Conservation (phyloP, 225 moss, liverwort and hornwort species). For the Thuidium tamariscinum region DNA sequence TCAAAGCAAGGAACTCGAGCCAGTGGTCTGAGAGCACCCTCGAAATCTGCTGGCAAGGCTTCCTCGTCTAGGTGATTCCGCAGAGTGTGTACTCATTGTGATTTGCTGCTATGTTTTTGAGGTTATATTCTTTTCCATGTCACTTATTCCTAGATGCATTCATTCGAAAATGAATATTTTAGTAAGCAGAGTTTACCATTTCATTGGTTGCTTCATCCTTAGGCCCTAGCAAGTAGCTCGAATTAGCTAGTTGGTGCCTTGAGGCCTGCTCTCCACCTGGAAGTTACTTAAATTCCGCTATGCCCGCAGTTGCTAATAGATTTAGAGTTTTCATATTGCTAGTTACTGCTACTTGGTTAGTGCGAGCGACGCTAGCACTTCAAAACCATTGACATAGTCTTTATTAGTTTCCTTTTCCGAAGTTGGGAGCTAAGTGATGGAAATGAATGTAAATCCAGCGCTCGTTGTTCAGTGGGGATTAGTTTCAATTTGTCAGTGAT, state of each 20-base stretch:
- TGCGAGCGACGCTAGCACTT: background rate
- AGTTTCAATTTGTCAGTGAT: background rate
- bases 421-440: background rate
- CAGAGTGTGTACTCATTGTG: background rate
- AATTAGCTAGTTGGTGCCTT: background rate
- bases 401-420: background rate
- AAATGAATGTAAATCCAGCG: background rate
- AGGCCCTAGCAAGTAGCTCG: background rate
- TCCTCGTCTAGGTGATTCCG: slow-evolving; percentile 23
- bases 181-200: background rate
- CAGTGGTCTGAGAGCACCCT: slow-evolving; percentile 33
- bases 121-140: background rate
- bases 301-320: background rate
- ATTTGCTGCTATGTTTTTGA: background rate
- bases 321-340: background rate
- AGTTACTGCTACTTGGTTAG: background rate
- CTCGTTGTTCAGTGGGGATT: background rate
- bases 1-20: slow-evolving; percentile 20
- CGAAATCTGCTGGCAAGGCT: slow-evolving; percentile 19
- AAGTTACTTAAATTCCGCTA: background rate
- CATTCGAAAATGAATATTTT: background rate
- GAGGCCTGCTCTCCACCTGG: background rate
- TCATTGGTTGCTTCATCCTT: background rate
- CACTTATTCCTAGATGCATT: background rate
- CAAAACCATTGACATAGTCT: background rate